Conservation (phyloP, 2,329 filamentous ascomycete genomes). For the Ceratocystis huliohia region DNA sequence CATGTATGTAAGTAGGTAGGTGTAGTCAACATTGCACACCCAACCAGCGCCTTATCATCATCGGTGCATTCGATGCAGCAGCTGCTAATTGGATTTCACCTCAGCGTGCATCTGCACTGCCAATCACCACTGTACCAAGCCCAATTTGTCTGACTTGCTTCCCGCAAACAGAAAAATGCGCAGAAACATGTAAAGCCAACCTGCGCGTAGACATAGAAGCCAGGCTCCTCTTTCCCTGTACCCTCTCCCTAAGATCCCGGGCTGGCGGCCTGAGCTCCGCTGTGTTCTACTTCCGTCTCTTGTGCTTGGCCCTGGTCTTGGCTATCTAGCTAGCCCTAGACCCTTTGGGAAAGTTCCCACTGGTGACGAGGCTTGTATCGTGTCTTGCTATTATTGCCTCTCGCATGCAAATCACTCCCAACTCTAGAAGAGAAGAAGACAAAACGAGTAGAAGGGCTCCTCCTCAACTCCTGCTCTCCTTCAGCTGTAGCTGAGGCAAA, state of each 20-base stretch:
- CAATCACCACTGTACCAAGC: neutral
- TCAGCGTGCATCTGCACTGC: neutral
- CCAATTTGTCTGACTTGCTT: neutral
- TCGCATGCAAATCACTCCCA: neutral
- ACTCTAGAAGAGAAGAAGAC: neutral
- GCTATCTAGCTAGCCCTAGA: neutral
- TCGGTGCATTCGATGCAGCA: neutral
- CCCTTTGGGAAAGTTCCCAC: neutral
- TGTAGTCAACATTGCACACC: too few relatives aligned
- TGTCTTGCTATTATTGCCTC: neutral
- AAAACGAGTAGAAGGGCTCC: neutral
- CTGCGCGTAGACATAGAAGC: too few relatives aligned
- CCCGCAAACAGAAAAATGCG: neutral
- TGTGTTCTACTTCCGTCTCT: neutral
- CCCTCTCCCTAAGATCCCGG: neutral
- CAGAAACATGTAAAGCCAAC: neutral
- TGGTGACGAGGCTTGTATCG: neutral
- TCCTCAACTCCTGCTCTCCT: neutral
- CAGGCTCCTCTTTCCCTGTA: too few relatives aligned
- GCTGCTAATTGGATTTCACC: neutral
- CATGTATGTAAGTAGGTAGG: too few relatives aligned
- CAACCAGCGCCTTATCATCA: too few relatives aligned
- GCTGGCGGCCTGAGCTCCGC: neutral
- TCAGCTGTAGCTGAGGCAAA: constrained; percentile 7
- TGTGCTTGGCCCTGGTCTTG: neutral